A percentile compares a stretch with the other conserved stretches of the same genome.
These are phyloP conservation scores for Chalara sp. DNA, from an alignment of 2,329 filamentous ascomycete species.

Conservation along the genomic window DNA sequence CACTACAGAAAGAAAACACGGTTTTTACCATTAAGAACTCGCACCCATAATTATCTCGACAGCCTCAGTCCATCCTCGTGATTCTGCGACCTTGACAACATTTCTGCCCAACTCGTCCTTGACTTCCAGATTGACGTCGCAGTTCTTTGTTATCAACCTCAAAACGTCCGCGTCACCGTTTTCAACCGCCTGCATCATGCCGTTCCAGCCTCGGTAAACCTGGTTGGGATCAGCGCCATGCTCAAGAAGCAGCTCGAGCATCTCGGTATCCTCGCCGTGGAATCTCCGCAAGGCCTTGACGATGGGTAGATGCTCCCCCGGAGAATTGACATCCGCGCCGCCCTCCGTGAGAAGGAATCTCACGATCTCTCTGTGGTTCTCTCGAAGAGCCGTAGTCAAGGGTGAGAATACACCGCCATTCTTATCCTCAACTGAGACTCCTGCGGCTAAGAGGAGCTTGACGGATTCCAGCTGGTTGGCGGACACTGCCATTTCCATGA, in stretches of 20 bases:
- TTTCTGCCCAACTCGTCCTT: conserved; percentile 47
- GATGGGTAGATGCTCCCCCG: conserved; percentile 64
- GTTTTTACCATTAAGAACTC: no score
- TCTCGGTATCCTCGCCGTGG: conserved; percentile 47
- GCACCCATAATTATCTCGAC: conserved; percentile 29
- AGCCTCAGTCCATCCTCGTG: conserved; percentile 52
- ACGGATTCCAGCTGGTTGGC: conserved; percentile 62
- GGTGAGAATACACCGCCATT: conserved; percentile 68
- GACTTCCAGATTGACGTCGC: conserved; percentile 43
- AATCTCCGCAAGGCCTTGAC: conserved; percentile 61
- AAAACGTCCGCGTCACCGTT: conserved; percentile 52
- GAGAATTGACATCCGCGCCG: conserved; percentile 57
- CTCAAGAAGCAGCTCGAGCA: conserved; percentile 55
- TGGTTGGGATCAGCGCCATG: conserved; percentile 62
- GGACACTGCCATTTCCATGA: conserved; percentile 61
- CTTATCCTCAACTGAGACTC: conserved; percentile 61
- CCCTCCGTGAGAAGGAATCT: conserved; percentile 53
- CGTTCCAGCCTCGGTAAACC: conserved; percentile 60
- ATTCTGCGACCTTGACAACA: conserved; percentile 50
- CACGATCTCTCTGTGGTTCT: conserved; percentile 54
- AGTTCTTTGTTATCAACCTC: conserved; percentile 41
- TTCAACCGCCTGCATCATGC: conserved; percentile 58
- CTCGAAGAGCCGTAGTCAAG: conserved; percentile 60
- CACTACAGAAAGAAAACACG: no score
- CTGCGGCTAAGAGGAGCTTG: conserved; percentile 38